Percentiles rank a stretch among this genome's conserved stretches.
These are phyloP conservation scores for Coemansia sp. DNA, from an alignment of 192 early-diverging fungal species.

Conservation along the genomic window DNA sequence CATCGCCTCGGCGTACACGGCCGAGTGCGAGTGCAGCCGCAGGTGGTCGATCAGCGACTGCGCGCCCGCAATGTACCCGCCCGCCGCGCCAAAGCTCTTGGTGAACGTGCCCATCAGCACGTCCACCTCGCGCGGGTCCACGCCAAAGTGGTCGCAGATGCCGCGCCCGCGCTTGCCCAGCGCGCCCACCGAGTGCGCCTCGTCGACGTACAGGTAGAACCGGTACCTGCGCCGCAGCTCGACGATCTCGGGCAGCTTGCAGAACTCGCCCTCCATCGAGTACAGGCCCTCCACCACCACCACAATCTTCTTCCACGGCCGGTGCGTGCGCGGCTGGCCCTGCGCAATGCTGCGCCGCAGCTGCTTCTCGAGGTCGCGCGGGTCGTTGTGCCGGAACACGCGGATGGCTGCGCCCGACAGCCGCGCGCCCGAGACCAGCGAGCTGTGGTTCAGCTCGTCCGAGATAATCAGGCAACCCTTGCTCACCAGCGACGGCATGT, in stretches of 20 bases:
- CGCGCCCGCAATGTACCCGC: constrained; percentile 87
- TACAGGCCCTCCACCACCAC: constrained; percentile 95
- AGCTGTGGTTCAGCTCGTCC: constrained; percentile 95
- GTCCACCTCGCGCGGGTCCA: constrained; percentile 88
- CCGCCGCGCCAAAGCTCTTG: constrained; percentile 96
- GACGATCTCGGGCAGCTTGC: constrained; percentile 82
- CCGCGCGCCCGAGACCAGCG: constrained; percentile 90
- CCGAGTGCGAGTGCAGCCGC: constrained; percentile 74
- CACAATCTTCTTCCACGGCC: constrained; percentile 99
- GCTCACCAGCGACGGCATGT: constrained; percentile 81
- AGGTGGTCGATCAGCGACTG: constrained; percentile 78
- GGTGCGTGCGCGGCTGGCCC: constrained; percentile 96
- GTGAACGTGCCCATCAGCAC: constrained; percentile 98
- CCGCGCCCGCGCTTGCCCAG: constrained; percentile 92
- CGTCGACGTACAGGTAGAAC: constrained; percentile 96
- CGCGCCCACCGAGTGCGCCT: constrained; percentile 96
- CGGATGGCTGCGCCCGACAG: constrained; percentile 86
- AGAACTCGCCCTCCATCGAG: constrained; percentile 96
- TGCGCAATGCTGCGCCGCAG: constrained; percentile 87
- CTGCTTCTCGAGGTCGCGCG: constrained; percentile 72
- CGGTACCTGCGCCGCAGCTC: constrained; percentile 89
- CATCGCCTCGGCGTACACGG: constrained; percentile 90
- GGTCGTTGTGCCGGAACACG: constrained; percentile 94
- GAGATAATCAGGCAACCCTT: constrained; percentile 89
- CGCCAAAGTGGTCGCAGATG: constrained; percentile 93